Percentiles rank a stretch among this genome's conserved stretches.
These are phyloP conservation scores for Nidula microcarpa DNA, from an alignment of 768 basidiomycete genomes.

Conservation along the genomic window DNA sequence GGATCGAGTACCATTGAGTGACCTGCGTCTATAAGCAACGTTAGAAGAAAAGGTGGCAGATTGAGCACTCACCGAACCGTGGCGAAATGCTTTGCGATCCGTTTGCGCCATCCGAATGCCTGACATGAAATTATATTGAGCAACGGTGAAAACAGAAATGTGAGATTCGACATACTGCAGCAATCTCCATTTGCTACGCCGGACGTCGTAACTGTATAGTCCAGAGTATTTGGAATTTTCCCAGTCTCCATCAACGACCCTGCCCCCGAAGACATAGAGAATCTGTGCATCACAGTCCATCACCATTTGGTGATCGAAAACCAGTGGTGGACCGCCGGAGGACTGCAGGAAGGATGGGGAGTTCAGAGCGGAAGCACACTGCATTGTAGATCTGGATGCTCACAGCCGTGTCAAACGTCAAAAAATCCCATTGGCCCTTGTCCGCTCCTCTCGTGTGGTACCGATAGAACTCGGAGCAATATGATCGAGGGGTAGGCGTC, in stretches of 20 bases:
- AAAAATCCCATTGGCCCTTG: conserved; percentile 67
- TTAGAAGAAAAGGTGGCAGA: neutral
- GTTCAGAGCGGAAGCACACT: neutral
- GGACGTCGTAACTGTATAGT: conserved; percentile 69
- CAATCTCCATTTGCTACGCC: conserved; percentile 61
- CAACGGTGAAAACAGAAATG: conserved; percentile 3
- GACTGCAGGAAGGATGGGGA: conserved; percentile 29
- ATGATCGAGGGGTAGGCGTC: conserved; percentile 17
- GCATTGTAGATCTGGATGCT: conserved; percentile 12
- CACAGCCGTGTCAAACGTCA: conserved; percentile 67
- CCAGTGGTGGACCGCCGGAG: conserved; percentile 65
- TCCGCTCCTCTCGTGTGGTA: conserved; percentile 65
- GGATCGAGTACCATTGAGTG: conserved; percentile 83
- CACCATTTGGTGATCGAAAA: conserved; percentile 82
- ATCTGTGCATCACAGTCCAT: conserved; percentile 70
- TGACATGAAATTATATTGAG: conserved; percentile 6
- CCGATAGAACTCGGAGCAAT: conserved; percentile 71
- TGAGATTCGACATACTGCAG: conserved; percentile 49
- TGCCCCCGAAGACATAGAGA: conserved; percentile 75
- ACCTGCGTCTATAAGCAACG: conserved; percentile 29
- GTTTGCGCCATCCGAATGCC: conserved; percentile 19
- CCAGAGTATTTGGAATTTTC: conserved; percentile 61
- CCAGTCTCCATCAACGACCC: conserved; percentile 65
- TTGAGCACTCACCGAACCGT: conserved; percentile 49
- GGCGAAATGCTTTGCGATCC: conserved; percentile 38